A percentile compares a stretch with the other conserved stretches of the same genome.
These are phyloP conservation scores for Penicillium tannophilum DNA, from an alignment of 495 filamentous ascomycete genomes.

Conservation along the genomic window DNA sequence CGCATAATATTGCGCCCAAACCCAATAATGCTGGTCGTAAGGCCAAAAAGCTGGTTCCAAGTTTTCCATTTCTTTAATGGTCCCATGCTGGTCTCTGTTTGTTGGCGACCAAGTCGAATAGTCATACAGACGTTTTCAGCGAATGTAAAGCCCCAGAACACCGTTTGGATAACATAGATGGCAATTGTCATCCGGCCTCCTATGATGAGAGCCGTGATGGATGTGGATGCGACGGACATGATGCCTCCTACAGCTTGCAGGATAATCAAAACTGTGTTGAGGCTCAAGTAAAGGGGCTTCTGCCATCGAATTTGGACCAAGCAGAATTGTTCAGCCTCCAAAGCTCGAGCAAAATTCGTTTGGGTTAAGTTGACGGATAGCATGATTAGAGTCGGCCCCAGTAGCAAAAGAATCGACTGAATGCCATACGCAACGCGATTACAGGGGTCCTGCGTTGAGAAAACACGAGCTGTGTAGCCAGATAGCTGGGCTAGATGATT, in stretches of 20 bases:
- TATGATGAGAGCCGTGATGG: not conserved
- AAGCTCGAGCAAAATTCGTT: conserved; percentile 1
- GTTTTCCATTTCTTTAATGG: conserved; percentile 6
- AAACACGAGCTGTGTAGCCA: conserved; percentile 8
- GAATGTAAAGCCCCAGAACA: conserved; percentile 9
- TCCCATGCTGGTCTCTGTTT: conserved; percentile 1
- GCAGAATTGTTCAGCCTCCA: not conserved
- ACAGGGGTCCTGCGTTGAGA: conserved; percentile 1
- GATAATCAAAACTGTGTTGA: conserved; percentile 8
- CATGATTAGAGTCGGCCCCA: conserved; percentile 18
- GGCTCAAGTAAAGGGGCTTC: not conserved
- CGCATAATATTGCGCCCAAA: conserved; percentile 15
- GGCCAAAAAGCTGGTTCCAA: conserved; percentile 14
- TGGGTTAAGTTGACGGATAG: conserved; percentile 17
- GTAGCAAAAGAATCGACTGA: conserved; percentile 12
- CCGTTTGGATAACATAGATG: conserved; percentile 9
- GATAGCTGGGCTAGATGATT: conserved; percentile 2
- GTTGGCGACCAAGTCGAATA: conserved; percentile 1
- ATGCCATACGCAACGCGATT: conserved; percentile 11
- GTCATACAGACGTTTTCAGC: conserved; percentile 12
- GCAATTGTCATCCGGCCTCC: conserved; percentile 10
- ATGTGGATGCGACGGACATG: conserved; percentile 5
- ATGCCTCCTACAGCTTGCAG: conserved; percentile 6
- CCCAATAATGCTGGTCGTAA: conserved; percentile 10
- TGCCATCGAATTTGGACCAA: conserved; percentile 4